Evolutionary conservation across 805 yeast genomes (phyloP).

Genomic region (Scheffersomyces ergatensis): DNA sequence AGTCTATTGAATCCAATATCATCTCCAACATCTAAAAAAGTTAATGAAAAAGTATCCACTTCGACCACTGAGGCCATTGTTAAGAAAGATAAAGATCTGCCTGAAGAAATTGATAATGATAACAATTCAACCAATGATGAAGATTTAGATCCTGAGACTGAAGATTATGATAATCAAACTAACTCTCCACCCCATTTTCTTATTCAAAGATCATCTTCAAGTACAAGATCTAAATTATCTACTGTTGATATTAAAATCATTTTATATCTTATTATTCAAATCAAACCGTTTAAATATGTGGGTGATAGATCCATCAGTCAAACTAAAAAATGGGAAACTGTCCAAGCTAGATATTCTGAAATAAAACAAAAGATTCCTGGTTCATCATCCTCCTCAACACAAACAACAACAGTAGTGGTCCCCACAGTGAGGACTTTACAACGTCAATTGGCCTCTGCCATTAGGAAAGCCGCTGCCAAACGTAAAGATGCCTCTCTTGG

Average conservation of each 20-base stretch:
- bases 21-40: not conserved
- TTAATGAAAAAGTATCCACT: not conserved
- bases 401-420: constrained; percentile 9
- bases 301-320: constrained; percentile 32
- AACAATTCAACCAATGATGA: too few relatives aligned
- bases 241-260: constrained; percentile 26
- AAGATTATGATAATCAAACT: not conserved
- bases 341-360: constrained; percentile 22
- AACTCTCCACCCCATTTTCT: too few relatives aligned
- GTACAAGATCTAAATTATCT: constrained; percentile 23
- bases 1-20: not conserved
- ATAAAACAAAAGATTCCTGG: constrained; percentile 7
- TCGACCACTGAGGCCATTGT: not conserved
- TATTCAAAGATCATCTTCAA: too few relatives aligned
- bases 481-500: not conserved
- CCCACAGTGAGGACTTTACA: constrained; percentile 39
- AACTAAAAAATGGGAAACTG: constrained; percentile 34
- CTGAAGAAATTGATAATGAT: too few relatives aligned
- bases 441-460: constrained; percentile 30
- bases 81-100: not conserved
- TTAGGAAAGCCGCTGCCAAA: constrained; percentile 22
- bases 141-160: not conserved
- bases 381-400: not conserved
- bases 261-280: constrained; percentile 23
- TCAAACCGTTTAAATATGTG: constrained; percentile 36